Conservation (phyloP, 768 basidiomycete genomes). For the Sporobolomyces phaffii region DNA sequence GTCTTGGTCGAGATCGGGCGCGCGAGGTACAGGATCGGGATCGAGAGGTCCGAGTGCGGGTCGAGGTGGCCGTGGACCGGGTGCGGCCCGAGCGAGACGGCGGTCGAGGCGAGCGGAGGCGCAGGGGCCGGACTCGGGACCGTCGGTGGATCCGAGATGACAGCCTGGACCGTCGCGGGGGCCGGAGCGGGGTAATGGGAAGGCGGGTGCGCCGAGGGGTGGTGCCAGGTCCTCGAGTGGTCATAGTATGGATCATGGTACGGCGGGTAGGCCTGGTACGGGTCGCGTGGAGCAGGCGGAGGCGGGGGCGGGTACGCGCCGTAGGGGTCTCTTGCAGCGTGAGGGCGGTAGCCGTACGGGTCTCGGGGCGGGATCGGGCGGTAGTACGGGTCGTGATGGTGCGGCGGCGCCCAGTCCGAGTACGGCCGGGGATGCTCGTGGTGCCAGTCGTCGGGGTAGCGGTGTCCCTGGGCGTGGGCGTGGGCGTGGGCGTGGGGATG, state of each 20-base stretch:
- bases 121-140: too few species aligned
- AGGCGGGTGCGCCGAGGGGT: background rate
- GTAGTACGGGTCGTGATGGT: background rate
- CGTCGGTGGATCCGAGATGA: too few species aligned
- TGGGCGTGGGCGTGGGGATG: too few species aligned
- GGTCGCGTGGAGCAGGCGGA: background rate
- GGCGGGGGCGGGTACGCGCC: background rate
- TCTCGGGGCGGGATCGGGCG: slow-evolving; percentile 5
- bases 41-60: slow-evolving; percentile 17
- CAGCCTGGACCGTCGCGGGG: background rate
- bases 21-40: slow-evolving; percentile 31
- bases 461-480: too few species aligned
- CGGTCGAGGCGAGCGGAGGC: background rate
- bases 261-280: too few species aligned
- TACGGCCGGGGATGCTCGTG: background rate
- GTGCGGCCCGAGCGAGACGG: slow-evolving; percentile 1
- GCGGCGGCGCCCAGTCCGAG: background rate
- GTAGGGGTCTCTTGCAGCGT: too few species aligned
- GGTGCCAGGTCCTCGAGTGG: too few species aligned
- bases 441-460: background rate
- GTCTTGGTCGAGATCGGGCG: slow-evolving; percentile 17
- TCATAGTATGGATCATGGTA: too few species aligned
- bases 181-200: background rate
- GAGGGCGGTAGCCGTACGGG: slow-evolving; percentile 1
- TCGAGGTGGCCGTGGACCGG: slow-evolving; percentile 5